These are phyloP conservation scores for Phlebopus sp. DNA, from an alignment of 1,284 basidiomycete species.

Conservation along the genomic window DNA sequence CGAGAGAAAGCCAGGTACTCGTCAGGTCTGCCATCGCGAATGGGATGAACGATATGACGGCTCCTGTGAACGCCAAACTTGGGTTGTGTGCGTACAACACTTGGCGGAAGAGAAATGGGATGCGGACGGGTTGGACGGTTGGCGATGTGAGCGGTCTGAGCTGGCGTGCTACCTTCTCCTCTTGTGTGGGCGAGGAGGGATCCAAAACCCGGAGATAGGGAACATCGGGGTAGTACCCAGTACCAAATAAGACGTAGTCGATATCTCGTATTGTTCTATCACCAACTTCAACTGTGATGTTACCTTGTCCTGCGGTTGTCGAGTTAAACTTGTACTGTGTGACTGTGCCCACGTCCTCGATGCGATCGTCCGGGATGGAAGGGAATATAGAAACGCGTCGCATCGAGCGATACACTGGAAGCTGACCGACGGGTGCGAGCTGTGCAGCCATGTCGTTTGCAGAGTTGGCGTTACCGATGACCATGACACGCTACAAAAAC, in stretches of 20 bases:
- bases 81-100: conserved; percentile 45
- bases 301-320: conserved; percentile 12
- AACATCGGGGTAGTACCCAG: conserved; percentile 42
- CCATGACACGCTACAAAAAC: conserved; percentile 37
- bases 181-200: background rate
- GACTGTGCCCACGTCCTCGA: conserved; percentile 41
- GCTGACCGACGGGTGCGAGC: conserved; percentile 33
- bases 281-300: conserved; percentile 33
- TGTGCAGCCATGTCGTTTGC: conserved; percentile 48
- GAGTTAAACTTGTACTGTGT: conserved; percentile 28
- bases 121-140: conserved; percentile 29
- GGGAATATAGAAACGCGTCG: conserved; percentile 41
- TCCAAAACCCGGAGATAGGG: conserved; percentile 41
- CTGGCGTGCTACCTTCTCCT: background rate
- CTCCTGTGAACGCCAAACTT: conserved; percentile 42
- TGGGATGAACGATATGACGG: conserved; percentile 40
- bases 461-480: conserved; percentile 49
- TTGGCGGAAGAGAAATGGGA: conserved; percentile 42
- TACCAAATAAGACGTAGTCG: conserved; percentile 43
- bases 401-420: conserved; percentile 43
- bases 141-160: conserved; percentile 21
- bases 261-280: conserved; percentile 37
- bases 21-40: conserved; percentile 43
- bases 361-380: conserved; percentile 39
- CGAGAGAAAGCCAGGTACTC: conserved; percentile 44